Evolutionary conservation across 2,329 filamentous ascomycete species (phyloP), one percentile per base, ranked within the genome.

Genomic region (Epichloe scottii): DNA sequence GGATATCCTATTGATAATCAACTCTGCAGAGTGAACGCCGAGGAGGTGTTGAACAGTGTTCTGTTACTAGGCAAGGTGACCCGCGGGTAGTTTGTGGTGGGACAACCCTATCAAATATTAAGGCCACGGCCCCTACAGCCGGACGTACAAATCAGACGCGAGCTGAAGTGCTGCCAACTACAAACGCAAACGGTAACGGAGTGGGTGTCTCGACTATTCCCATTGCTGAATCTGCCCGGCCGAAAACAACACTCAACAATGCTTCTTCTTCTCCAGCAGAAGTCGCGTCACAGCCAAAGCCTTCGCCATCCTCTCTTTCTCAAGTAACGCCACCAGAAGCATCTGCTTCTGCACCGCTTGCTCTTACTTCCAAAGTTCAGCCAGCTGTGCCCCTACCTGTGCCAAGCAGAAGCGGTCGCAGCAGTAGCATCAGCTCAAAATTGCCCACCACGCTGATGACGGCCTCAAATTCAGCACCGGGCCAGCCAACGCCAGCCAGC

Each of bases 181-280:
- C 56, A n/a, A 58, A 58, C 40, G 49, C 48, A 17, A 46, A 59
- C 40, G 60, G 59, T 26, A 58, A 62, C 35, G 60, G 60, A 12
- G 52, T 62, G 12, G 64, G 63, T 7, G 64, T 67, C n/a, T 58
- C 58, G 15, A 63, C 59, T 17, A 50, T 66, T 39, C 60, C 64
- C 19, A 60, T 66, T 34, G 48, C 57, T 5, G 40, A 55, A 30
- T 60, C 58, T 30, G 51, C 52, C 2, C 52, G 63, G 43, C 62
- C 64, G 15, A 63, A 49, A n/a, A 66, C 63, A 6, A 66, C 62
- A 33, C 39, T 34, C 12, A 34, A 30, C n/a, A 39, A 11, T 11
- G 17, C 51, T 19, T 10, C 21, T 26, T 15, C 48, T 12, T 10
- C 52, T n/a, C 37, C 54, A 14, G 5, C 42, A 17, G 17, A 15